Base-by-base conservation (phyloP, 257 asterid species). In the Solanum sitiens region DNA sequence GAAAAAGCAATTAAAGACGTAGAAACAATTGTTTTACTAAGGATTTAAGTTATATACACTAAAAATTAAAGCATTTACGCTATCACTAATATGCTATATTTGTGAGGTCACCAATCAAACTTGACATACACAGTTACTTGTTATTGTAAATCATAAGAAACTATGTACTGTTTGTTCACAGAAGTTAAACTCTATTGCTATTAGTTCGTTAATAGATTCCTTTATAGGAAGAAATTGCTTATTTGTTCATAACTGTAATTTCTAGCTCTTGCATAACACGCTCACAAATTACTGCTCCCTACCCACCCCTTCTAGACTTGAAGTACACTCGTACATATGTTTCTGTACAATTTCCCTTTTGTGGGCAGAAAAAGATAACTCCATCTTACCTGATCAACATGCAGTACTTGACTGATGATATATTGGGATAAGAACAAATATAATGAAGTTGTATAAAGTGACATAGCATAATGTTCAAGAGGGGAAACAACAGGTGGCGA, bases 401-500 rank as follows among this genome's bases (percentile, higher is more conserved):
- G 33, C 56, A 75, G 18, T 75, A 23, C 50, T 75, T 39, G 83
- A 75, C 56, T 75, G 6, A 3, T n/a, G 77, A 45, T 37, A 32
- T 32, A 83, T 56, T 33, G 35, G 37, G 74, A 84, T 67, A 85
- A 32, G 67, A 44, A 74, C 33, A 40, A 53, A 85, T 61, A 56
- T 23, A n/a, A 65, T 68, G 45, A 40, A 42, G 87, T 84, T 83
- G 45, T 70, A 86, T 87, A 53, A 93, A 92, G 94, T 88, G 90
- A 84, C 35, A 87, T 47, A 83, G 88, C 91, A 76, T 68, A 30
- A 18, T 92, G 91, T 83, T 93, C 91, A 84, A 70, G 89, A 87
- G 92, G 88, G 86, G 97, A 92, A 89, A 96, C 89, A 89, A 89
- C 95, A 86, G 99, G 96, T 73, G 96, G 98, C 27, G 98, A 93